Evolutionary conservation across 345 rosid species (phyloP).

Genomic region (Corchorus capsularis): DNA sequence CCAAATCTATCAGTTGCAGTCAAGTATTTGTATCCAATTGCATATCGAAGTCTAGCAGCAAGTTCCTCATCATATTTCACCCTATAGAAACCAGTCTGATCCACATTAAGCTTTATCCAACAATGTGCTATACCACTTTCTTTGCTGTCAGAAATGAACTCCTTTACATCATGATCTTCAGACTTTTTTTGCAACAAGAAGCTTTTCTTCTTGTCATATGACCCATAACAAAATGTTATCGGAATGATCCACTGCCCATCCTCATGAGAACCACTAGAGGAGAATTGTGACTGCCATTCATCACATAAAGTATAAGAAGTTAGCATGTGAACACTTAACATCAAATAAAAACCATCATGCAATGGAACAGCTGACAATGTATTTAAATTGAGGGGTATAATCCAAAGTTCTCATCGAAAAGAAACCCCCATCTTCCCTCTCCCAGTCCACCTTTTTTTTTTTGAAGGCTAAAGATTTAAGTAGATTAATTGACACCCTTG

Average conservation of each 20-base stretch:
- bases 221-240: conserved; percentile 73
- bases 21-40: conserved; percentile 65
- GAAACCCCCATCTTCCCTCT: not conserved
- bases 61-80: conserved; percentile 89
- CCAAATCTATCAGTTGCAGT: conserved; percentile 84
- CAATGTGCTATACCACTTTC: conserved; percentile 23
- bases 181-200: conserved; percentile 73
- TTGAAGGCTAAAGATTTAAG: not conserved
- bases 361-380: not conserved
- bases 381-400: not conserved
- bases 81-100: conserved; percentile 90
- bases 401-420: not conserved
- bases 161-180: conserved; percentile 47
- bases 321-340: conserved; percentile 23
- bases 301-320: conserved; percentile 29
- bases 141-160: conserved; percentile 30
- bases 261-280: conserved; percentile 75
- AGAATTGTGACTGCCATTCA: conserved; percentile 73
- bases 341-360: not conserved
- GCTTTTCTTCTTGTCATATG: conserved; percentile 66
- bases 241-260: conserved; percentile 98
- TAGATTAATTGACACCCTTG: not conserved
- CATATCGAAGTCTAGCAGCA: conserved; percentile 65
- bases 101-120: conserved; percentile 85
- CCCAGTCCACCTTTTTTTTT: not conserved